A percentile compares a stretch with the other conserved stretches of the same genome.
Conservation (phyloP, 805 yeast species). For the Candida tallmaniae region DNA sequence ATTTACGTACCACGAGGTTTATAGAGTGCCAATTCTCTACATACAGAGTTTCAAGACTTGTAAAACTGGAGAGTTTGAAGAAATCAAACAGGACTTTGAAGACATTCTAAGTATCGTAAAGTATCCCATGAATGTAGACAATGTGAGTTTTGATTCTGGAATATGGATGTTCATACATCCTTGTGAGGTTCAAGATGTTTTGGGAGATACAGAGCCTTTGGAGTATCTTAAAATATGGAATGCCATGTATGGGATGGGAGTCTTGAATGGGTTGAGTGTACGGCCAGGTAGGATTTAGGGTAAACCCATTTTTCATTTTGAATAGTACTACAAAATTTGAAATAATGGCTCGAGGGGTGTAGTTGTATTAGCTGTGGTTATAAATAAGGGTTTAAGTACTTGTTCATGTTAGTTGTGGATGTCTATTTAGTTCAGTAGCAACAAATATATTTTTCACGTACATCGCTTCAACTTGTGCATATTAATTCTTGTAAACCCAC, state of each 20-base stretch:
- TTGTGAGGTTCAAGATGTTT: conserved; percentile 21
- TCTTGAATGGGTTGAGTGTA: conserved; percentile 5
- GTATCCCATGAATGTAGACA: conserved; percentile 2
- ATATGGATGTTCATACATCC: conserved; percentile 27
- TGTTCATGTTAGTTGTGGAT: too few relatives aligned
- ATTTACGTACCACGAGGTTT: too few relatives aligned
- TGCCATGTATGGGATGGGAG: conserved; percentile 9
- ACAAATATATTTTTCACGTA: too few relatives aligned
- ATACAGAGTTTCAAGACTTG: conserved; percentile 2
- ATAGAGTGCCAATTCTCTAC: conserved; percentile 2
- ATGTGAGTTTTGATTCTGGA: conserved; percentile 12
- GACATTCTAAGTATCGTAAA: too few relatives aligned
- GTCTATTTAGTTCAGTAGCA: too few relatives aligned
- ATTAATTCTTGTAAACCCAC: too few relatives aligned
- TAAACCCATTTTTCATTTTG: too few relatives aligned
- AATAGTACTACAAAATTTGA: too few relatives aligned
- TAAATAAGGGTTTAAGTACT: too few relatives aligned
- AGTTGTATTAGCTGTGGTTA: too few relatives aligned
- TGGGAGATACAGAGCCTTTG: conserved; percentile 5
- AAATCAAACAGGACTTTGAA: neutral
- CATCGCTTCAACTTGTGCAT: too few relatives aligned
- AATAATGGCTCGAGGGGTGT: too few relatives aligned
- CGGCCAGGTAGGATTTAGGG: neutral
- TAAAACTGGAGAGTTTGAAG: neutral
- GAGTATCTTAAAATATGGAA: conserved; percentile 12